A percentile compares a stretch with the other conserved stretches of the same genome.
Evolutionary conservation across 2,329 filamentous ascomycete genomes (phyloP).

Genomic region (Tothia fuscella): DNA sequence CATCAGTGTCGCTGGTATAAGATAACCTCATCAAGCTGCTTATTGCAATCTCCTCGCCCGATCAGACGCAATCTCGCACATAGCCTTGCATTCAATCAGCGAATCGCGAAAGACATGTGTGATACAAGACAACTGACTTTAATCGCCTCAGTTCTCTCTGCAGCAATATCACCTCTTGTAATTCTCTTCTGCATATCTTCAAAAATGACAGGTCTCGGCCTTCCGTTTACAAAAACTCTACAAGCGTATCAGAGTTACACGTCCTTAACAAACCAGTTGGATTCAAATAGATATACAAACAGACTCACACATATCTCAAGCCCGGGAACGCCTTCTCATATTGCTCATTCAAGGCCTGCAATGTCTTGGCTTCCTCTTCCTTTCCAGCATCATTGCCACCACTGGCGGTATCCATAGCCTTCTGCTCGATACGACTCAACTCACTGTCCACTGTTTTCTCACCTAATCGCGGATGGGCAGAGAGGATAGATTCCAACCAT

Average conservation of each 20-base stretch:
- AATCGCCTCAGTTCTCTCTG: conserved; percentile 62
- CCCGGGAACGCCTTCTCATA: conserved; percentile 78
- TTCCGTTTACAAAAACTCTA: conserved; percentile 77
- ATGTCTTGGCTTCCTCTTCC: conserved; percentile 20
- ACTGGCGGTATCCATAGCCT: conserved; percentile 46
- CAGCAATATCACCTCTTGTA: conserved; percentile 48
- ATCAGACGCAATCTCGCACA: conserved; percentile 83
- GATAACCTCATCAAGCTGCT: no score
- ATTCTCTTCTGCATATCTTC: conserved; percentile 69
- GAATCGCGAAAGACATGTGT: conserved; percentile 4
- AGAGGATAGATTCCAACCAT: conserved; percentile 59
- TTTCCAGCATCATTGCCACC: conserved; percentile 21
- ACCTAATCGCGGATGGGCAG: conserved; percentile 73
- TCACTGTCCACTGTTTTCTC: conserved; percentile 71
- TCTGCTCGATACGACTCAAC: conserved; percentile 72
- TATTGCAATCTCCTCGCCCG: conserved; percentile 52
- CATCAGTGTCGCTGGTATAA: no score
- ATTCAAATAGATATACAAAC: background rate
- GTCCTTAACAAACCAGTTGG: background rate
- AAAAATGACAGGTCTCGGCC: conserved; percentile 63
- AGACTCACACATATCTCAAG: conserved; percentile 58
- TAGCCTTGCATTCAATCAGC: conserved; percentile 46
- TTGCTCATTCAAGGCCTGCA: conserved; percentile 56
- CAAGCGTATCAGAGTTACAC: background rate
- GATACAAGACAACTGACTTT: conserved; percentile 41